Evolutionary conservation across 1,139 yeast species (phyloP).

Genomic region (Zygoascus hellenicus): DNA sequence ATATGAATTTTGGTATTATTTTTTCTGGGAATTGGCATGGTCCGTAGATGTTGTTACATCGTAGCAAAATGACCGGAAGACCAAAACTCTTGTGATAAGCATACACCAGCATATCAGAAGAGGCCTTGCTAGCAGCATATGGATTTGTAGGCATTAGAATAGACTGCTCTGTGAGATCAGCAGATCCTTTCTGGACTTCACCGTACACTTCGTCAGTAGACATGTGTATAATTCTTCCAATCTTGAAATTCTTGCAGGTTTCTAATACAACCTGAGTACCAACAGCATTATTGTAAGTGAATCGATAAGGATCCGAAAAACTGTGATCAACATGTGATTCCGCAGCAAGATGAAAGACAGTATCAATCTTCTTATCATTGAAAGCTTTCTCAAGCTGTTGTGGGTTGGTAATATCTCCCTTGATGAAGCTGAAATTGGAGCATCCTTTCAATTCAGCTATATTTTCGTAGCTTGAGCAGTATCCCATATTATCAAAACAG

Average conservation of each 20-base stretch:
- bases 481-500: constrained; percentile 47
- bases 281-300: constrained; percentile 45
- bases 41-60: constrained; percentile 55
- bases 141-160: constrained; percentile 51
- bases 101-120: constrained; percentile 47
- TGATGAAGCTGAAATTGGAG: constrained; percentile 30
- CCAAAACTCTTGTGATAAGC: constrained; percentile 45
- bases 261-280: constrained; percentile 51
- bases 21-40: constrained; percentile 55
- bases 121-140: constrained; percentile 55
- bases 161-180: constrained; percentile 37
- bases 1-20: constrained; percentile 43
- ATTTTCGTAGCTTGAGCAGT: constrained; percentile 28
- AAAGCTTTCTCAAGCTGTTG: constrained; percentile 25
- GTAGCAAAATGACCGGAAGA: constrained; percentile 41
- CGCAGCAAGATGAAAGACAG: constrained; percentile 52
- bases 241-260: constrained; percentile 31
- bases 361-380: constrained; percentile 30
- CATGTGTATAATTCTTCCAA: constrained; percentile 42
- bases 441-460: constrained; percentile 25
- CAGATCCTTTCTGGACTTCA: constrained; percentile 28
- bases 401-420: constrained; percentile 39
- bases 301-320: constrained; percentile 43
- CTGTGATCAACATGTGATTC: constrained; percentile 55
- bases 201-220: constrained; percentile 65